Conservation (phyloP, 345 rosid species). For the Draba incana region DNA sequence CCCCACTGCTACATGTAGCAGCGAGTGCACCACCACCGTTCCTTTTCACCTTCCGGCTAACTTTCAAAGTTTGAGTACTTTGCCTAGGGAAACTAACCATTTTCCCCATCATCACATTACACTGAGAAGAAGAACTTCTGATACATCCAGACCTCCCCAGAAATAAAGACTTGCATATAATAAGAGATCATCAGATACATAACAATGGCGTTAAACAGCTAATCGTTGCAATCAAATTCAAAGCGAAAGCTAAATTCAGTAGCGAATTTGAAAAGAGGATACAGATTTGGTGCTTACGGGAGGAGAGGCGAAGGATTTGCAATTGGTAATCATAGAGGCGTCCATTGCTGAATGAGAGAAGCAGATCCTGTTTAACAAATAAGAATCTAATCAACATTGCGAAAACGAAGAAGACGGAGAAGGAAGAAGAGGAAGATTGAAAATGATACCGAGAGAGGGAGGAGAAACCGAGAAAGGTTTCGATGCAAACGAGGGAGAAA, state of each 20-base stretch:
- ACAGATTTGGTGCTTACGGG: slow-evolving; percentile 51
- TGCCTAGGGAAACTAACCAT: slow-evolving; percentile 60
- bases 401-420: neutral
- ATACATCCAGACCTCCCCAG: slow-evolving; percentile 49
- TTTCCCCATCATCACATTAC: slow-evolving; percentile 62
- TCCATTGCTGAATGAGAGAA: slow-evolving; percentile 52
- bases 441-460: neutral
- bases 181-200: neutral
- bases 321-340: slow-evolving; percentile 61
- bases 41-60: slow-evolving; percentile 44
- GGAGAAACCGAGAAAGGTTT: slow-evolving; percentile 11
- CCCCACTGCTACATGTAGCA: slow-evolving; percentile 65
- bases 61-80: slow-evolving; percentile 43
- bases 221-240: too few relatives aligned
- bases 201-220: too few relatives aligned
- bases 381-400: slow-evolving; percentile 15
- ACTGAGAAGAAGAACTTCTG: slow-evolving; percentile 57
- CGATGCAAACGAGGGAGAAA: slow-evolving; percentile 11
- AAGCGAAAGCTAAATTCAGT: too few relatives aligned
- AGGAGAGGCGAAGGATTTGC: slow-evolving; percentile 59
- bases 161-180: slow-evolving; percentile 55
- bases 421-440: neutral
- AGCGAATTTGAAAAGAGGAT: too few relatives aligned
- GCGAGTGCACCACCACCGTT: slow-evolving; percentile 61
- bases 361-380: slow-evolving; percentile 25